Evolutionary conservation across 306 rosid genomes (phyloP), one percentile per base, ranked within the genome.

Genomic region (Prunus mongolica): DNA sequence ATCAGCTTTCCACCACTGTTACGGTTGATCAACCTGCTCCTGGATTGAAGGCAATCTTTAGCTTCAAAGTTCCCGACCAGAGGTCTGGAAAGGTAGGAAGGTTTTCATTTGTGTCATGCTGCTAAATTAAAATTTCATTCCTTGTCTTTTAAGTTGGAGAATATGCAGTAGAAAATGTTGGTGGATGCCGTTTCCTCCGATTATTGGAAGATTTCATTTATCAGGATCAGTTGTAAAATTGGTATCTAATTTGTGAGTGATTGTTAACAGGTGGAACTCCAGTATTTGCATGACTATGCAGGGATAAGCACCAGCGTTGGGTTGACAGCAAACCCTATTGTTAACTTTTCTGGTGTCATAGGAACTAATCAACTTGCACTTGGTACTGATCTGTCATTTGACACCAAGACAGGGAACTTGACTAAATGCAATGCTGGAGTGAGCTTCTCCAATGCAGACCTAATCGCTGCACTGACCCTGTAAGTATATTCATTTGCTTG

Each of bases 71-170:
- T 82, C 98, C 97, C 63, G 98, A 93, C 74, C 98, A 91, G 80
- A 91, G 88, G 83, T 91, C 98, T 80, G 93, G 97, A 74, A 93
- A 91, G 98, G 98, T 93, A 70, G 83, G 91, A 22, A 64, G 64
- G 13, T 72, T 44, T 24, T 14, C 47, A 64, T 71, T 32, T 51
- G 14, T 64, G 62, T 56, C 14, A 20, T 38, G 9, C 62, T 56
- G 54, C 44, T 38, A 12, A 49, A 15, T 15, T 12, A 49, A 12
- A 49, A 49, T 49, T 49, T 47, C 4, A 47, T 52, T 52, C 20
- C 65, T 7, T n/a, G 32, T 60, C 8, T 62, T 27, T 72, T 71
- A 19, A 18, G 46, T 50, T 27, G 3, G 24, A 28, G 8, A 8
- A 70, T 71, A 32, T 71, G 54, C 12, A 11, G 65, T 32, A 20